A percentile compares a stretch with the other conserved stretches of the same genome.
Conservation (phyloP, 1,284 basidiomycete species). For the Heimioporus punctisporus region DNA sequence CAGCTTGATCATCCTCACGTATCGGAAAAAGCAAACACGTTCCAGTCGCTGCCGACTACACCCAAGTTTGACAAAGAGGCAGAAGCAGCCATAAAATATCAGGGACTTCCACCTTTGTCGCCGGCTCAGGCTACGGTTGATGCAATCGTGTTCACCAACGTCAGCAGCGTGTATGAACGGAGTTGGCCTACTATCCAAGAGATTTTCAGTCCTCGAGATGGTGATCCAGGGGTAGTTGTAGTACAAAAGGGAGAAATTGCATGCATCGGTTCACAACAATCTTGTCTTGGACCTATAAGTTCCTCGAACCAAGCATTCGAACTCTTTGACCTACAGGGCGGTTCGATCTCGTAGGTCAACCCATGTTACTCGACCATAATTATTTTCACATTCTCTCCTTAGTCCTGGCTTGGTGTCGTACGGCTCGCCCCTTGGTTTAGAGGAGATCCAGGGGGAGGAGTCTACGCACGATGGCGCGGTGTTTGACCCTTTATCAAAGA, state of each 20-base stretch:
- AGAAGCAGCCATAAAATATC: constrained; percentile 54
- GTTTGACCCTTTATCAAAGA: constrained; percentile 47
- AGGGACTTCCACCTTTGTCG: constrained; percentile 67
- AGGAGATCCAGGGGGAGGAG: constrained; percentile 61
- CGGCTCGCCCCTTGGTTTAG: constrained; percentile 60
- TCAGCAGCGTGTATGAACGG: constrained; percentile 49
- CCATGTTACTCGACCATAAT: background rate
- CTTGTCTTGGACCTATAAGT: constrained; percentile 13
- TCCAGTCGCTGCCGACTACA: constrained; percentile 52
- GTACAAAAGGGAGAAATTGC: constrained; percentile 43
- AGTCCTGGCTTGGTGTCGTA: constrained; percentile 64
- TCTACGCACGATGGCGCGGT: constrained; percentile 72
- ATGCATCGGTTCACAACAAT: constrained; percentile 36
- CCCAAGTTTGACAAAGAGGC: constrained; percentile 64
- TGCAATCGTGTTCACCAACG: constrained; percentile 60
- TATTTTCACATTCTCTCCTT: background rate
- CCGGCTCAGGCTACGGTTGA: constrained; percentile 37
- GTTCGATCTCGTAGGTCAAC: constrained; percentile 49
- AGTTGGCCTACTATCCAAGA: constrained; percentile 24
- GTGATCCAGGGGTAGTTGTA: constrained; percentile 37
- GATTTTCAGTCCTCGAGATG: constrained; percentile 17
- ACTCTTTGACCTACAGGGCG: constrained; percentile 24
- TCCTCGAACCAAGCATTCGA: constrained; percentile 16
- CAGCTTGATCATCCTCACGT: constrained; percentile 52
- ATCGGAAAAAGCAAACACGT: constrained; percentile 44